A percentile compares a stretch with the other conserved stretches of the same genome.
Conservation (phyloP, 1,284 basidiomycete species). For the Ustilago tritici region DNA sequence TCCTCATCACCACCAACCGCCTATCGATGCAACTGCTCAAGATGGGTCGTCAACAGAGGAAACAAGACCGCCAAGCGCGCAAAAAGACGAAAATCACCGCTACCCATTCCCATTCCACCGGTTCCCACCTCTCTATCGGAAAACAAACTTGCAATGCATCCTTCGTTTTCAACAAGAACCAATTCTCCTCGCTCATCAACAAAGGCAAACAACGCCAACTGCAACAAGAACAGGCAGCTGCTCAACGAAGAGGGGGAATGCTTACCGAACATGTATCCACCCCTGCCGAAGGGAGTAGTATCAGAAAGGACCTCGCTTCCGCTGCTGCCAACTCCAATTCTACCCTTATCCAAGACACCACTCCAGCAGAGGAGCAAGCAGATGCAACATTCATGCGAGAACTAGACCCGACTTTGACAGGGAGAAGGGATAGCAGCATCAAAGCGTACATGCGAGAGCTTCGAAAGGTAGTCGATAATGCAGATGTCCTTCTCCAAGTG, state of each 20-base stretch:
- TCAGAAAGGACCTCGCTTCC: slow-evolving; percentile 26
- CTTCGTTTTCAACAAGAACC: slow-evolving; percentile 48
- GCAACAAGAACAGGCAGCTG: slow-evolving; percentile 30
- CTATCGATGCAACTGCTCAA: background rate
- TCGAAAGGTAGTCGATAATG: slow-evolving; percentile 91
- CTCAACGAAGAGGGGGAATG: slow-evolving; percentile 9
- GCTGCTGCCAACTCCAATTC: slow-evolving; percentile 37
- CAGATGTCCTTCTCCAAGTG: slow-evolving; percentile 80
- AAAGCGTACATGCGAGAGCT: slow-evolving; percentile 73
- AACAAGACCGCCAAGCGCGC: slow-evolving; percentile 46
- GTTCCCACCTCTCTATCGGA: slow-evolving; percentile 15
- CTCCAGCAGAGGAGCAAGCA: background rate
- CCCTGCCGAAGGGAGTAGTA: slow-evolving; percentile 14
- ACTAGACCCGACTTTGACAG: slow-evolving; percentile 47
- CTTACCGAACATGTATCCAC: background rate
- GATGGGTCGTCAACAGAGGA: slow-evolving; percentile 40
- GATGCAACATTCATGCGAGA: slow-evolving; percentile 10
- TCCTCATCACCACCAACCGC: background rate
- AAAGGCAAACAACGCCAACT: slow-evolving; percentile 40
- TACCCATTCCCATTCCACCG: slow-evolving; percentile 22
- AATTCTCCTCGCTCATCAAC: slow-evolving; percentile 42
- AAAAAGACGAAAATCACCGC: slow-evolving; percentile 44
- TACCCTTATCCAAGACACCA: background rate
- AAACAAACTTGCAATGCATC: slow-evolving; percentile 40
- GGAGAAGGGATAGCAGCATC: slow-evolving; percentile 64